Base-by-base conservation (phyloP, 768 basidiomycete species). In the Pholiota conissans region DNA sequence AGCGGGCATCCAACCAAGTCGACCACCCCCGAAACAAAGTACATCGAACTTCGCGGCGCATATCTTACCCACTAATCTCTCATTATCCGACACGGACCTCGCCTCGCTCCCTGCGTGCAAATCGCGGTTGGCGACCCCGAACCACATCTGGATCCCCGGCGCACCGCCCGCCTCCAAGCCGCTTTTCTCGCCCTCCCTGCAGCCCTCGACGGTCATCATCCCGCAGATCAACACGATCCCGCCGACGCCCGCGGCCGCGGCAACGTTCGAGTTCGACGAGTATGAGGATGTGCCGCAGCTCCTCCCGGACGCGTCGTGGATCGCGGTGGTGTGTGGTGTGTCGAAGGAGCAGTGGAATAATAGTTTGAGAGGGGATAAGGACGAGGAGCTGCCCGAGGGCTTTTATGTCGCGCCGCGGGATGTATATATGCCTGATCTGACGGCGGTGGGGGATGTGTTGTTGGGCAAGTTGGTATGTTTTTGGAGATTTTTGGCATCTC, bases 361-460 rank as follows among this genome's bases (percentile, higher is more conserved):
- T 30, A 64, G 67, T n/a, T n/a, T n/a, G 52, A 69, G 67, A 28
- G 72, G 69, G 49, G 71, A 68, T 16, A 65, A 65, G 13, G 68
- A 70, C 24, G 61, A 68, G 9, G 75, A 73, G 51, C 68, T 91
- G 13, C 90, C 90, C 0, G 82, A 85, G 10, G 78, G 79, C 16
- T 91, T 93, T 71, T 93, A 81, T 63, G 83, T 91, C 37, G 90
- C 89, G 2, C 90, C 89, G 30, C 79, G 76, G 68, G 84, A 90
- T 63, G 84, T 91, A 34, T 91, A 91, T 69, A 91, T 93, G 85
- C 91, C 91, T 16, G 89, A 93, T 69, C 68, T 93, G 60, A 90
- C 84, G 26, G 88, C 87, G 1, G 78, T 84, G 7, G 85, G 80
- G 4, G 89, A 93, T 64, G 89, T 89, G 18, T 74, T 92, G 13